These are phyloP conservation scores for Penicillium occitanis DNA, from an alignment of 2,329 filamentous ascomycete species.

Conservation along the genomic window DNA sequence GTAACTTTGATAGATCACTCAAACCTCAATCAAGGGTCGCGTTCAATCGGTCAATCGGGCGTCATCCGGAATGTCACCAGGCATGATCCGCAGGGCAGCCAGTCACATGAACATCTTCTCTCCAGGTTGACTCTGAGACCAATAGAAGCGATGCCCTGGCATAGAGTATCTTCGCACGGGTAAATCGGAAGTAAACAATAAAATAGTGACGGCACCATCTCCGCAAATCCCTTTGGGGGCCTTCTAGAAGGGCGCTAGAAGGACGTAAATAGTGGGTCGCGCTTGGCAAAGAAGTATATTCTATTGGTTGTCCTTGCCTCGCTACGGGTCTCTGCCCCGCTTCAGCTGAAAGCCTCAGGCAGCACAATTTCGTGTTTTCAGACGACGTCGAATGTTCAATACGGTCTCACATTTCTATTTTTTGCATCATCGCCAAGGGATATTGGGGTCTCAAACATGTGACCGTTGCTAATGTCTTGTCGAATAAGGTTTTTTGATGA, in stretches of 20 bases:
- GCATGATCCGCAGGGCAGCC: neutral
- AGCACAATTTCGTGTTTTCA: neutral
- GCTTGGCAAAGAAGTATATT: neutral
- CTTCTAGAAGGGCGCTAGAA: conserved; percentile 9
- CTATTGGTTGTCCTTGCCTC: neutral
- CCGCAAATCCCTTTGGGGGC: neutral
- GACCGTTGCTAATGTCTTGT: neutral
- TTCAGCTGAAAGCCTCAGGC: conserved; percentile 14
- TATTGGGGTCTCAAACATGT: neutral
- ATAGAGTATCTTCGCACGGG: neutral
- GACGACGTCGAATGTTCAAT: neutral
- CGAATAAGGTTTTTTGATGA: neutral
- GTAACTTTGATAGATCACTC: neutral
- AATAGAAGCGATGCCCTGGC: neutral
- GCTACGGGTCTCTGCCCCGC: neutral
- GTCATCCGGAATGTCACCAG: conserved; percentile 7
- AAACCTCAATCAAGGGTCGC: neutral
- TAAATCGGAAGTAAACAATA: neutral
- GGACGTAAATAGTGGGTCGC: neutral
- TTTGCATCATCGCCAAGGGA: neutral
- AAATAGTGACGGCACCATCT: neutral
- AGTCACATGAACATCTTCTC: neutral
- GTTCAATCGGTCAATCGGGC: neutral
- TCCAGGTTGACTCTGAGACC: neutral
- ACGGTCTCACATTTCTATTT: neutral